Conservation (phyloP, 805 yeast genomes). For the Cyberlindnera galapagoensis region DNA sequence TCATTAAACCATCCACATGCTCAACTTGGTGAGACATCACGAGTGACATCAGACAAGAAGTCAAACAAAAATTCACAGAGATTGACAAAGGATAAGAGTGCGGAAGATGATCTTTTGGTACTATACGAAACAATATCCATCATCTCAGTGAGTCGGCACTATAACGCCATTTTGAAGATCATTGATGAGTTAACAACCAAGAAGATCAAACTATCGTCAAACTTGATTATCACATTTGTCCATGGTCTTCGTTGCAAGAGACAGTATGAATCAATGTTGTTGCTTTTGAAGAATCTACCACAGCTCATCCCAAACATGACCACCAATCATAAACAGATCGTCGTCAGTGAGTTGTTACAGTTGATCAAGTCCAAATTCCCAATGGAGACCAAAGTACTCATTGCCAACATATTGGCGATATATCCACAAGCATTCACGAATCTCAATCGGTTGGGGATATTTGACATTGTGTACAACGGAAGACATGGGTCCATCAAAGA, state of each 20-base stretch:
- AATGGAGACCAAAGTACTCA: conserved; percentile 13
- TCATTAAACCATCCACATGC: neutral
- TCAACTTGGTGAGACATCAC: too few species aligned
- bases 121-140: conserved; percentile 17
- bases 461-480: conserved; percentile 9
- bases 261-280: conserved; percentile 13
- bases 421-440: conserved; percentile 9
- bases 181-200: conserved; percentile 12
- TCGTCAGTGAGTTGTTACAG: conserved; percentile 15
- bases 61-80: neutral
- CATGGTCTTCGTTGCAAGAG: conserved; percentile 16
- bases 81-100: neutral
- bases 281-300: conserved; percentile 13
- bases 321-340: conserved; percentile 1
- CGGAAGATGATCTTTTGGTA: neutral
- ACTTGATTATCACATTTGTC: conserved; percentile 13
- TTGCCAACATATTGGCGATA: conserved; percentile 19
- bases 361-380: conserved; percentile 15
- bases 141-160: conserved; percentile 13
- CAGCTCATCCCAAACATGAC: conserved; percentile 9
- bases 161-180: conserved; percentile 8
- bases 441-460: conserved; percentile 15
- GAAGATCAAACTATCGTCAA: conserved; percentile 10
- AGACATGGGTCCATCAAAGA: neutral
- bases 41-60: too few species aligned